Base-by-base conservation (phyloP, 2,329 filamentous ascomycete species). In the Aureobasidium sp. region DNA sequence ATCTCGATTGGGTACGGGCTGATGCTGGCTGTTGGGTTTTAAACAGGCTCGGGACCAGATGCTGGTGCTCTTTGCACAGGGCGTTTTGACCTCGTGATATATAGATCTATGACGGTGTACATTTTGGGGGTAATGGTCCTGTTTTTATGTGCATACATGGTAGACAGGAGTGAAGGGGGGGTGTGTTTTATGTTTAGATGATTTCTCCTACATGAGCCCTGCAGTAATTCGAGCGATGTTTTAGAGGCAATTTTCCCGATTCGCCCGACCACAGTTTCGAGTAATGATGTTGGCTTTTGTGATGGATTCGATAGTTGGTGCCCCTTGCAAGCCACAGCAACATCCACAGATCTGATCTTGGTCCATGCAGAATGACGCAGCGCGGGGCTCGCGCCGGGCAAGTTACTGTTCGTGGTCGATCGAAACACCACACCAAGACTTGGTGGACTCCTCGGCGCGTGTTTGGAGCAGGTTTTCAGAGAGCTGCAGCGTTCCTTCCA, bases 1-100 rank as follows among this genome's bases (percentile, higher is more conserved):
- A 82, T 97, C 32, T 93, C 91, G 0, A 77, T 99, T 45, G 95
- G 94, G 0, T 99, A 97, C 75, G 91, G 87, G 2, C 80, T 95
- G 66, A 97, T 97, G 91, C 81, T 87, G 66, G 79, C 91, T 54
- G 86, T 83, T 11, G 86, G 86, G 2, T 29, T 58, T 15, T 58
- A 39, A 45, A 7, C 10, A n/a, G n/a, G 1, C 6, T 42, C 7
- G 36, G 37, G 32, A 25, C 3, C 5, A 25, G 37, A 36, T 9
- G 21, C 5, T 36, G 37, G 30, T 34, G 37, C 30, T 34, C 27
- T 44, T 21, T 34, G 52, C n/a, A 16, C 16, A 45, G 9, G 30
- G 41, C 39, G 11, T 45, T 34, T 10, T 30, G 16, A 10, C 13
- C 21, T 36, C 25, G 39, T 34, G 25, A 39, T 57, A 27, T 21